These are phyloP conservation scores for Acanthamoeba royreba DNA, from an alignment of 208 protist genomes.

Conservation along the genomic window DNA sequence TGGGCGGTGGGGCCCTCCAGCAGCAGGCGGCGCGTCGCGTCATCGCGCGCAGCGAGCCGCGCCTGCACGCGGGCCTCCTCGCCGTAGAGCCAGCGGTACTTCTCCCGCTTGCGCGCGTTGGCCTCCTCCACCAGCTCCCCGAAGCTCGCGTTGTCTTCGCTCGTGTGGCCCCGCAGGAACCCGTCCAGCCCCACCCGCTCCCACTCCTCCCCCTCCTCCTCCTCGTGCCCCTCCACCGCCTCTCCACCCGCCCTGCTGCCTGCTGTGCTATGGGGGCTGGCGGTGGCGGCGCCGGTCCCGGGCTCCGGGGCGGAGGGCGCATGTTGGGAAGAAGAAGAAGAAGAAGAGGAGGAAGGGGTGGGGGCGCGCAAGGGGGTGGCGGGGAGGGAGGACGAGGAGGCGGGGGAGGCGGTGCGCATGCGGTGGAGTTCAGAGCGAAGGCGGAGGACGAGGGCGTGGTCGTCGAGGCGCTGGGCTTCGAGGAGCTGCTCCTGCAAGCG, in stretches of 20 bases:
- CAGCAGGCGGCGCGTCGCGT: background rate
- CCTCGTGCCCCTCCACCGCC: background rate
- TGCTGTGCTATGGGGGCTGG: background rate
- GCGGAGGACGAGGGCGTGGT: background rate
- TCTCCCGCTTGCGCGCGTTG: background rate
- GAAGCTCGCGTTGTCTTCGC: constrained; percentile 11
- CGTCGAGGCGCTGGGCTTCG: constrained; percentile 19
- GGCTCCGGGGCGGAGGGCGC: background rate
- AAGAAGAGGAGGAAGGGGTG: background rate
- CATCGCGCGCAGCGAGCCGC: background rate
- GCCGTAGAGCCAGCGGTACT: background rate
- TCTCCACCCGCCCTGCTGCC: background rate
- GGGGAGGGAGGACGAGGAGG: background rate
- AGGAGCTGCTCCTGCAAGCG: constrained; percentile 52
- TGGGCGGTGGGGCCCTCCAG: background rate
- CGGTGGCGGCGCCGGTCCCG: background rate
- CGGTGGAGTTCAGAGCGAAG: background rate
- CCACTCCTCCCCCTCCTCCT: background rate
- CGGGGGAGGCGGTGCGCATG: background rate
- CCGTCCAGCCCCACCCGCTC: background rate
- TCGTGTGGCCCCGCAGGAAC: background rate
- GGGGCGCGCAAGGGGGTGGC: background rate
- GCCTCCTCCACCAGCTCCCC: background rate
- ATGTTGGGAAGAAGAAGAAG: background rate
- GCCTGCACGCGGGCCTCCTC: background rate